Evolutionary conservation across 257 asterid genomes (phyloP).

Genomic region (Salvia rosmarinus): DNA sequence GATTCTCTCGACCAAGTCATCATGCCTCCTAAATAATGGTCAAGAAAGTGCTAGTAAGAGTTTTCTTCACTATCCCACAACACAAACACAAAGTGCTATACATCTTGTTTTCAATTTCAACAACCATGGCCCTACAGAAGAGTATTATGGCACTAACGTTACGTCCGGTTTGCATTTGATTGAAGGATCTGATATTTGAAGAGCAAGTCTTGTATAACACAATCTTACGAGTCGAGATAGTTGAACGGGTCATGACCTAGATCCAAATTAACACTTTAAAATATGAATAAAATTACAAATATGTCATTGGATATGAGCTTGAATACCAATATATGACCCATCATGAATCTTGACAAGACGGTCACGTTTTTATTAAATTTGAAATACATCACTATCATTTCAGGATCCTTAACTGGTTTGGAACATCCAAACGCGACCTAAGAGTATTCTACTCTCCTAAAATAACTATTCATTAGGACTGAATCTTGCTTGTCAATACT

Average conservation of each 20-base stretch:
- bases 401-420: background rate
- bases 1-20: constrained; percentile 45
- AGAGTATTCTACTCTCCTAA: background rate
- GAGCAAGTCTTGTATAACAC: no score
- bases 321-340: no score
- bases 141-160: constrained; percentile 24
- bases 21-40: constrained; percentile 30
- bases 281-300: no score
- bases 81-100: constrained; percentile 39
- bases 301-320: no score
- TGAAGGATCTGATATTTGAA: background rate
- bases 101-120: constrained; percentile 42
- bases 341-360: no score
- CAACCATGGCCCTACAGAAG: constrained; percentile 35
- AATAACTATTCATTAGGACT: constrained; percentile 17
- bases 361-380: no score
- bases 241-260: no score
- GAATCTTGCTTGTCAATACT: constrained; percentile 31
- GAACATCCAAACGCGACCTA: background rate
- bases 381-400: background rate
- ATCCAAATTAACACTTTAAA: no score
- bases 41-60: constrained; percentile 36
- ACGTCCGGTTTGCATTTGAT: background rate
- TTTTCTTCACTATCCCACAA: constrained; percentile 39
- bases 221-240: no score